Base-by-base conservation (phyloP, 1,284 basidiomycete species). In the Ceratobasidium sp. region DNA sequence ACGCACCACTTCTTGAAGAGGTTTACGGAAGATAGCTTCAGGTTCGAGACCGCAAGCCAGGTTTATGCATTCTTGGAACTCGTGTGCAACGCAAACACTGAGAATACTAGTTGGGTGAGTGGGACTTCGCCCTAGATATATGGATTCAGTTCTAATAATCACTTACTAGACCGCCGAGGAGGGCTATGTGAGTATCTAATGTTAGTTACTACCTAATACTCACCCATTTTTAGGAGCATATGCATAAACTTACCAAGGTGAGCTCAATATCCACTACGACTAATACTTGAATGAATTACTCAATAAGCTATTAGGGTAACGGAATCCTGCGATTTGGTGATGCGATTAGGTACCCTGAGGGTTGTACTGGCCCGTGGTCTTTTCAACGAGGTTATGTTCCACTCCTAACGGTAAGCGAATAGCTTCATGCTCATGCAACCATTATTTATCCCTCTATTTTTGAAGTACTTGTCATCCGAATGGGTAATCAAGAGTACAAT, bases 301-400 rank as follows among this genome's bases (percentile, higher is more conserved):
- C 1, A 33, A 64, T 9, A 23, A 42, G 42, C 23, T 20, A 23
- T 9, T 26, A 91, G 90, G 86, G 87, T 26, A 90, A 91, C 63
- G 88, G 88, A 4, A 81, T 91, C 10, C 83, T 87, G 5, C 87
- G 90, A 33, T 84, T 92, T 28, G 84, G 85, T 3, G 89, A 84
- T 0, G 88, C 92, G n/a, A 86, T 86, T 15, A 81, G 81, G 15
- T 82, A 79, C 58, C 87, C 85, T 3, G 86, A 84, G 33, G 84
- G 82, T 39, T 83, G 78, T 61, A 80, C 81, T 0, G 82, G 82
- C 0, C 82, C 82, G 0, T 84, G 93, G 23, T 92, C 91, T 0
- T 93, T 93, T 78, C 91, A 93, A 80, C 84, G 87, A 28, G 90
- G 89, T 0, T 89, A 89, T 79, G 83, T 93, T 13, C 90, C 89